Percentiles rank a stretch among this genome's conserved stretches.
These are phyloP conservation scores for Tuber borchii DNA, from an alignment of 495 filamentous ascomycete species.

Conservation along the genomic window DNA sequence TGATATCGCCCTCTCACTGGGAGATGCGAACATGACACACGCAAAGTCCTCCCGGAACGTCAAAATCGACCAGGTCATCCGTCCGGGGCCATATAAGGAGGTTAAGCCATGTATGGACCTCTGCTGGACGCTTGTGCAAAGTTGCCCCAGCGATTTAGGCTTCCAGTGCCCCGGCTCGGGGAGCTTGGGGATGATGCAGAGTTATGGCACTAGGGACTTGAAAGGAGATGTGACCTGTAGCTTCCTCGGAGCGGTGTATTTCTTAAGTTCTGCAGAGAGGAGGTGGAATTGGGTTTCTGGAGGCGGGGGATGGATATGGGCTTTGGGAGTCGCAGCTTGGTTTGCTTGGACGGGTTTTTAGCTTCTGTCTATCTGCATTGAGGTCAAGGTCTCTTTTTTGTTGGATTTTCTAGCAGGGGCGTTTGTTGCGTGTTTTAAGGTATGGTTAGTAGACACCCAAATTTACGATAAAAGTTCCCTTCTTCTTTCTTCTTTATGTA, in stretches of 20 bases:
- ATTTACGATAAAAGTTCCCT: not conserved
- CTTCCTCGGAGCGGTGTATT: constrained; percentile 54
- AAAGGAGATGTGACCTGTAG: constrained; percentile 53
- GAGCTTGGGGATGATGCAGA: constrained; percentile 51
- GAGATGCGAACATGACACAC: constrained; percentile 24
- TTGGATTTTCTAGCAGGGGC: constrained; percentile 9
- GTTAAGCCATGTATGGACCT: constrained; percentile 75
- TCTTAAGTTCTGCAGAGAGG: constrained; percentile 43
- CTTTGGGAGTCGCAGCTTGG: constrained; percentile 20
- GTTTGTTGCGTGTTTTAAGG: not conserved
- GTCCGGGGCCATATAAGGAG: constrained; percentile 90
- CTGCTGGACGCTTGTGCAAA: constrained; percentile 75
- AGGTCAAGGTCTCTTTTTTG: not conserved
- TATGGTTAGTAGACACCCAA: not conserved
- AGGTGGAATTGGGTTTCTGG: constrained; percentile 14
- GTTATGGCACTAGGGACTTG: constrained; percentile 55
- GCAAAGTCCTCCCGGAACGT: constrained; percentile 53
- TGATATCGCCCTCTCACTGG: constrained; percentile 41
- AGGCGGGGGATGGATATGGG: constrained; percentile 24
- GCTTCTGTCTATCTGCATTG: constrained; percentile 1
- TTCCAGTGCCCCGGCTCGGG: constrained; percentile 67
- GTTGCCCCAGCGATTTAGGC: constrained; percentile 69
- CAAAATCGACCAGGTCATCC: constrained; percentile 61
- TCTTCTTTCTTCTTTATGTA: not conserved
- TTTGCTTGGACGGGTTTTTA: constrained; percentile 19